phyloP scores from a whole-genome alignment of 805 yeast species.

The Candida golubevii region DNA sequence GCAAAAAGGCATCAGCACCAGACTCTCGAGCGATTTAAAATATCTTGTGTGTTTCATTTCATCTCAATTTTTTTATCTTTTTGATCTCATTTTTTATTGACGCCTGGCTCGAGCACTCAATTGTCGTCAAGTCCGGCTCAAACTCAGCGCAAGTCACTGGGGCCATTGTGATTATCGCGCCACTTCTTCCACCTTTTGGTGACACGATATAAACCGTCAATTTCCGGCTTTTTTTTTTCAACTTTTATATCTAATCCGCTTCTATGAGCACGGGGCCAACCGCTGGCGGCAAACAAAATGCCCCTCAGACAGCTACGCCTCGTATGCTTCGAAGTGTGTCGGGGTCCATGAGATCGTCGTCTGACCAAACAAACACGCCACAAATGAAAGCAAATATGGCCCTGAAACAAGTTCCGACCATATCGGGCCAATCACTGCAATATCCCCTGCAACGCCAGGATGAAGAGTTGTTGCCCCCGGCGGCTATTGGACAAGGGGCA shows the following conservation, averaged over 20 bases:
- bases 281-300: background rate
- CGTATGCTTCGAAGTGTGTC: conserved; percentile 57
- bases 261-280: conserved; percentile 3
- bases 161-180: too few relatives aligned
- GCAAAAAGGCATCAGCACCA: too few relatives aligned
- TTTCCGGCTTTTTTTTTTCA: background rate
- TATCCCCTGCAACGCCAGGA: conserved; percentile 1
- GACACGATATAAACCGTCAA: too few relatives aligned
- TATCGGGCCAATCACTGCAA: background rate
- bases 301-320: conserved; percentile 57
- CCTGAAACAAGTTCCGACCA: background rate
- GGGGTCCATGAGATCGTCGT: conserved; percentile 6
- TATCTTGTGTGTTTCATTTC: too few relatives aligned
- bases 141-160: too few relatives aligned
- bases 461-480: conserved; percentile 14
- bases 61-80: too few relatives aligned
- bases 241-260: background rate
- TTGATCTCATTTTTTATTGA: too few relatives aligned
- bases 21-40: too few relatives aligned
- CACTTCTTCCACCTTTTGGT: too few relatives aligned
- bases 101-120: too few relatives aligned
- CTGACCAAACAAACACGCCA: conserved; percentile 4
- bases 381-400: background rate
- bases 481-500: conserved; percentile 6
- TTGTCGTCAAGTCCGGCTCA: too few relatives aligned